Evolutionary conservation across 192 early-diverging fungal genomes (phyloP).

Genomic region (Umbelopsis isabellina): DNA sequence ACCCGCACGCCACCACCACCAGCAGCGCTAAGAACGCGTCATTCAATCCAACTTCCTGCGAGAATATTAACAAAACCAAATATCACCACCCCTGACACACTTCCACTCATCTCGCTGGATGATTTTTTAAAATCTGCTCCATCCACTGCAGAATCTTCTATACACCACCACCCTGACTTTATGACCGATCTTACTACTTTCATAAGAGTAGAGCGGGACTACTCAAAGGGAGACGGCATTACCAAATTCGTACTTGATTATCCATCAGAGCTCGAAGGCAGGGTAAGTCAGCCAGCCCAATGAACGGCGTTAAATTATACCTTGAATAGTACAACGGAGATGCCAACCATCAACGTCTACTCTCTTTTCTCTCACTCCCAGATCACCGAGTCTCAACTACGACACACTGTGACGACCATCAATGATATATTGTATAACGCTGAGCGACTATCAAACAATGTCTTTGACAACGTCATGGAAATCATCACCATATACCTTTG

Average conservation of each 20-base stretch:
- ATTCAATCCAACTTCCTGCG: conserved; percentile 18
- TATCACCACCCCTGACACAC: conserved; percentile 10
- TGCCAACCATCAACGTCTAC: not conserved
- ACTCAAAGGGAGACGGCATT: conserved; percentile 43
- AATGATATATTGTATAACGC: conserved; percentile 35
- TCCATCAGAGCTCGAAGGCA: conserved; percentile 30
- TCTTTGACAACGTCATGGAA: conserved; percentile 44
- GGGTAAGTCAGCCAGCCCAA: conserved; percentile 20
- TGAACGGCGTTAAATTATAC: not conserved
- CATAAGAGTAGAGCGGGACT: conserved; percentile 42
- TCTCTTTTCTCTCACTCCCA: not conserved
- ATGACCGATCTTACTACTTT: conserved; percentile 21
- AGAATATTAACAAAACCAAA: conserved; percentile 6
- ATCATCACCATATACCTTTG: conserved; percentile 40
- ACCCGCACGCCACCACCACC: conserved; percentile 17
- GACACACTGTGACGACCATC: conserved; percentile 36
- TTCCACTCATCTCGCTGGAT: conserved; percentile 21
- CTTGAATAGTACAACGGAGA: too few species aligned
- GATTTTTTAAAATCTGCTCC: conserved; percentile 13
- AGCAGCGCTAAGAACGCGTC: conserved; percentile 2
- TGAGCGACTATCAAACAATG: conserved; percentile 32
- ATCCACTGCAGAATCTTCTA: conserved; percentile 8
- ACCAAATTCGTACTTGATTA: conserved; percentile 37
- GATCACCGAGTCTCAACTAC: conserved; percentile 35
- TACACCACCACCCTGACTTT: not conserved